A percentile compares a stretch with the other conserved stretches of the same genome.
These are phyloP conservation scores for Neonectria faginata DNA, from an alignment of 2,329 filamentous ascomycete species.

Conservation along the genomic window DNA sequence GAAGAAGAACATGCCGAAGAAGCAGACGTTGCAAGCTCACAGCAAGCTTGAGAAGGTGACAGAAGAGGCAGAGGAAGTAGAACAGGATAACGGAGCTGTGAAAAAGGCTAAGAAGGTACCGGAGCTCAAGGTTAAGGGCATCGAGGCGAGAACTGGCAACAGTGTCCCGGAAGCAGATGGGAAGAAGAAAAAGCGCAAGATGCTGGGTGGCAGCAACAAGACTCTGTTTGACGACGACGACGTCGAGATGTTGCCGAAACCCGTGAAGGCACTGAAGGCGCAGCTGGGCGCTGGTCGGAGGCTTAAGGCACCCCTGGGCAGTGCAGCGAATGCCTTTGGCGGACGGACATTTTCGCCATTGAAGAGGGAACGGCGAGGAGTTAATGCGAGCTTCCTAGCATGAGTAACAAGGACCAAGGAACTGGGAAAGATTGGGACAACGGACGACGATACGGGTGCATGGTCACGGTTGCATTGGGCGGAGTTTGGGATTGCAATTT, in stretches of 20 bases:
- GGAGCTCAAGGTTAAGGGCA: slow-evolving; percentile 30
- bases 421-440: not conserved
- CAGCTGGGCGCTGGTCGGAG: slow-evolving; percentile 45
- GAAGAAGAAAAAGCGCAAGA: slow-evolving; percentile 79
- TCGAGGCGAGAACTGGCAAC: slow-evolving; percentile 28
- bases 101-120: slow-evolving; percentile 28
- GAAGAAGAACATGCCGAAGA: slow-evolving; percentile 59
- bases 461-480: slow-evolving; percentile 29
- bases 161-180: slow-evolving; percentile 51
- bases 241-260: slow-evolving; percentile 56
- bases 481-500: slow-evolving; percentile 34
- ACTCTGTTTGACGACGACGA: slow-evolving; percentile 79
- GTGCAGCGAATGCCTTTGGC: slow-evolving; percentile 61
- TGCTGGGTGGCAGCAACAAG: slow-evolving; percentile 71
- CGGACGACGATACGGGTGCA: not conserved
- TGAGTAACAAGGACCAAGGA: slow-evolving; percentile 37
- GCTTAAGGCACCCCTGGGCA: slow-evolving; percentile 54
- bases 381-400: slow-evolving; percentile 70
- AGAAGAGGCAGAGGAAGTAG: slow-evolving; percentile 51
- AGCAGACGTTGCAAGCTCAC: slow-evolving; percentile 43
- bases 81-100: slow-evolving; percentile 48
- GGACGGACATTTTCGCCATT: slow-evolving; percentile 74
- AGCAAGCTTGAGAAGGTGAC: slow-evolving; percentile 54
- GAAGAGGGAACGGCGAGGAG: slow-evolving; percentile 75
- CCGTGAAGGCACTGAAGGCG: slow-evolving; percentile 52